Percentiles rank a stretch among this genome's conserved stretches.
Evolutionary conservation across 805 yeast species (phyloP).

Genomic region (Saturnispora sanitii): DNA sequence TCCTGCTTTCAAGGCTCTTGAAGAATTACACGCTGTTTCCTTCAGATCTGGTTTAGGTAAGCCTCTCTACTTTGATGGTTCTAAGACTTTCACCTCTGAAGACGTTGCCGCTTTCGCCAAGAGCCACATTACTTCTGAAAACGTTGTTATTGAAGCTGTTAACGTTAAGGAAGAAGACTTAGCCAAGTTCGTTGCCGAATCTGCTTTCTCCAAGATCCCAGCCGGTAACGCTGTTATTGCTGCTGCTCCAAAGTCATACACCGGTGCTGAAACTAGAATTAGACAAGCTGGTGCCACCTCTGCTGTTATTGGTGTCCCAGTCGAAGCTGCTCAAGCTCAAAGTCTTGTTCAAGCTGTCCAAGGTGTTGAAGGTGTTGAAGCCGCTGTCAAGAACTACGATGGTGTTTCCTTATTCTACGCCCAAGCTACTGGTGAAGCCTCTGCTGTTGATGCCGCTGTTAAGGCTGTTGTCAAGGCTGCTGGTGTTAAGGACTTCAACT

Average conservation of each 20-base stretch:
- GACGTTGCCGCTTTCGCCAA: slow-evolving; percentile 61
- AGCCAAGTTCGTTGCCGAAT: slow-evolving; percentile 52
- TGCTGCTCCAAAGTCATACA: slow-evolving; percentile 30
- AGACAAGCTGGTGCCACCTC: slow-evolving; percentile 56
- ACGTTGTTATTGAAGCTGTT: slow-evolving; percentile 60
- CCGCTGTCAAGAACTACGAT: slow-evolving; percentile 47
- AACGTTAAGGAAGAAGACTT: slow-evolving; percentile 72
- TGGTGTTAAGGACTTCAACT: slow-evolving; percentile 50
- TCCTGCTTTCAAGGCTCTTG: slow-evolving; percentile 56
- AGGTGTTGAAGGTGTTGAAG: slow-evolving; percentile 48
- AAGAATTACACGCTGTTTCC: slow-evolving; percentile 67
- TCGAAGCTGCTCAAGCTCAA: slow-evolving; percentile 46
- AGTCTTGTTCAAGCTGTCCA: slow-evolving; percentile 51
- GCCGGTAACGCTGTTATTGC: slow-evolving; percentile 43
- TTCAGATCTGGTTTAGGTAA: slow-evolving; percentile 86
- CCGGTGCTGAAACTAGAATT: slow-evolving; percentile 61
- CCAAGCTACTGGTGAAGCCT: slow-evolving; percentile 47
- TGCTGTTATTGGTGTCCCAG: slow-evolving; percentile 78
- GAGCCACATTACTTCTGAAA: slow-evolving; percentile 56
- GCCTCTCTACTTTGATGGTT: slow-evolving; percentile 66
- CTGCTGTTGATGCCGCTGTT: slow-evolving; percentile 50
- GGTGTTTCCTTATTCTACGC: slow-evolving; percentile 78
- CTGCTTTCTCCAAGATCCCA: slow-evolving; percentile 54
- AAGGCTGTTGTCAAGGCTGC: slow-evolving; percentile 46
- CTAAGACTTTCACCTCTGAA: slow-evolving; percentile 44